These are phyloP conservation scores for Clohesyomyces aquaticus DNA, from an alignment of 495 filamentous ascomycete species.

Conservation along the genomic window DNA sequence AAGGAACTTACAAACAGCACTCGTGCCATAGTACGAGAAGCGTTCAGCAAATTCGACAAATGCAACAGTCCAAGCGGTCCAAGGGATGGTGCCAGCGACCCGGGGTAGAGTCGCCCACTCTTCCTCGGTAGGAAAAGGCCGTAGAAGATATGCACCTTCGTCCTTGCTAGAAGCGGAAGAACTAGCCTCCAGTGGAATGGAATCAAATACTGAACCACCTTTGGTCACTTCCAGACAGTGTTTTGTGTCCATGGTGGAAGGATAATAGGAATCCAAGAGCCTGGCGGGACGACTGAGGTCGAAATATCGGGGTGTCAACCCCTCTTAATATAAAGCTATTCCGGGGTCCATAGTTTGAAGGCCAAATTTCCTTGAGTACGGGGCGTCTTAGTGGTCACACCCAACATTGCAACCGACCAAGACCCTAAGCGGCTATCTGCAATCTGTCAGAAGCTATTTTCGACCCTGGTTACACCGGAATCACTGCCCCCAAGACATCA, in stretches of 20 bases:
- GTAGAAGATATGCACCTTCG: neutral
- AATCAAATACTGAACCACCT: slow-evolving; percentile 4
- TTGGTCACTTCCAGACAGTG: slow-evolving; percentile 8
- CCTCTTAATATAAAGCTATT: slow-evolving; percentile 4
- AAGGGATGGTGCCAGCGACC: slow-evolving; percentile 65
- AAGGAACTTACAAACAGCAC: slow-evolving; percentile 41
- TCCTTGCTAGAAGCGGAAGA: neutral
- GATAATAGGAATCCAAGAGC: neutral
- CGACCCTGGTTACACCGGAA: no score
- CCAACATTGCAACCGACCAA: neutral
- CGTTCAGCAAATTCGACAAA: slow-evolving; percentile 77
- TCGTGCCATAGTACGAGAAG: slow-evolving; percentile 78
- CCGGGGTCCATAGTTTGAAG: neutral
- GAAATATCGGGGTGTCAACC: neutral
- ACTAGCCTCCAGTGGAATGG: slow-evolving; percentile 3
- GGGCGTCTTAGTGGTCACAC: neutral
- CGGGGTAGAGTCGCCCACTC: slow-evolving; percentile 65
- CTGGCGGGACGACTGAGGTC: neutral
- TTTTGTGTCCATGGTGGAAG: slow-evolving; percentile 2
- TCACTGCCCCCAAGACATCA: no score
- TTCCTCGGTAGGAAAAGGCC: slow-evolving; percentile 58
- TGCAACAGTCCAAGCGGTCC: slow-evolving; percentile 66
- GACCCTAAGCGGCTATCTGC: no score
- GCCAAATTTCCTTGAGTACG: neutral
- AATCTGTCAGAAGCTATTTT: no score